A percentile compares a stretch with the other conserved stretches of the same genome.
phyloP scores from a whole-genome alignment of 2,329 filamentous ascomycete species.

The Elsinoe batatas region DNA sequence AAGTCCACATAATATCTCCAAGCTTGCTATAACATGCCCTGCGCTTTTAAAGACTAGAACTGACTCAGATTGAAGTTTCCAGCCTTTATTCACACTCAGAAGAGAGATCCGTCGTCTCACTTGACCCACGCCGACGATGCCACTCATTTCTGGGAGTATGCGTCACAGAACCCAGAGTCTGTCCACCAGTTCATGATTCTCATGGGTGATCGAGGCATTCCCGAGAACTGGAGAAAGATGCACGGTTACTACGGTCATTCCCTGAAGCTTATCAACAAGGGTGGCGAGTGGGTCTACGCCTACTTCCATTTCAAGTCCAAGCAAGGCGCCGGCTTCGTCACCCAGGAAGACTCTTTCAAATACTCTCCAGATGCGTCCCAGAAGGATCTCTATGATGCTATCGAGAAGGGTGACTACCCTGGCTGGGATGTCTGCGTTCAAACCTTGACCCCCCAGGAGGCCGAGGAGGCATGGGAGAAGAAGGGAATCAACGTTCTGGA shows the following conservation, averaged over 20 bases:
- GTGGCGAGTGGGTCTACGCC: conserved; percentile 43
- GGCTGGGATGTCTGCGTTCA: conserved; percentile 43
- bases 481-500: conserved; percentile 47
- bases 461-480: conserved; percentile 43
- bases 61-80: conserved; percentile 39
- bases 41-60: no score
- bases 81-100: conserved; percentile 64
- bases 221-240: conserved; percentile 47
- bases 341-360: conserved; percentile 41
- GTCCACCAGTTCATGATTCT: conserved; percentile 46
- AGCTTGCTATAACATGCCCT: no score
- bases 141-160: conserved; percentile 59
- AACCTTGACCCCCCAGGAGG: conserved; percentile 44
- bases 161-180: conserved; percentile 45
- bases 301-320: conserved; percentile 45
- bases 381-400: conserved; percentile 43
- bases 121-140: conserved; percentile 54
- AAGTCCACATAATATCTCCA: no score
- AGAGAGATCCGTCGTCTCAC: conserved; percentile 62
- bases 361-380: conserved; percentile 45
- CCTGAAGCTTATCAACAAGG: conserved; percentile 44
- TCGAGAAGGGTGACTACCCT: conserved; percentile 44
- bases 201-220: conserved; percentile 47
- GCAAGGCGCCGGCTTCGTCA: conserved; percentile 44
- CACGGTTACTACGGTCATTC: conserved; percentile 46